phyloP scores from a whole-genome alignment of 192 early-diverging fungal genomes.

The Coemansia sp. region DNA sequence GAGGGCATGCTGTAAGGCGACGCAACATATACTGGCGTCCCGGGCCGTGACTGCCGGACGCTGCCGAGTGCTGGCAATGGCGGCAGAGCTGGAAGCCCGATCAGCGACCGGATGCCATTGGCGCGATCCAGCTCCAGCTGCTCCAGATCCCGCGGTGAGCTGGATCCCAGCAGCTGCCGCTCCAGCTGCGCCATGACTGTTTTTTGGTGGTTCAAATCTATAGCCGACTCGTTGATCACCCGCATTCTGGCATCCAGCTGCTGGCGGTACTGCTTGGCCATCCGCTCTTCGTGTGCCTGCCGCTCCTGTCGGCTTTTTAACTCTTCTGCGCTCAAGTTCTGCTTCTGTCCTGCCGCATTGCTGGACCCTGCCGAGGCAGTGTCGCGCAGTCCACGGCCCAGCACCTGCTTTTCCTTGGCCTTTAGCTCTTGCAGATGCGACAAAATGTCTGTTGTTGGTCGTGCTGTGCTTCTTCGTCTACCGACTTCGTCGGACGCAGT shows the following conservation, averaged over 20 bases:
- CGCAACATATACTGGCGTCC: slow-evolving; percentile 36
- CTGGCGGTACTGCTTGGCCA: slow-evolving; percentile 37
- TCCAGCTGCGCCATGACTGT: slow-evolving; percentile 39
- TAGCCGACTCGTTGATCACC: slow-evolving; percentile 26
- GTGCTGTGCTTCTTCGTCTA: slow-evolving; percentile 25
- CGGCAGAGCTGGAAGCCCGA: slow-evolving; percentile 44
- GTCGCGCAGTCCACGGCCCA: slow-evolving; percentile 25
- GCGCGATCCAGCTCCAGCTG: slow-evolving; percentile 48
- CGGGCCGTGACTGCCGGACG: slow-evolving; percentile 43
- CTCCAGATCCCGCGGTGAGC: slow-evolving; percentile 41
- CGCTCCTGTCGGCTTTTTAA: slow-evolving; percentile 40
- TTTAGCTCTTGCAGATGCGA: slow-evolving; percentile 48
- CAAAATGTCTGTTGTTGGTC: slow-evolving; percentile 38
- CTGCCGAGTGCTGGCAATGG: slow-evolving; percentile 23
- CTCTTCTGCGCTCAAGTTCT: slow-evolving; percentile 16
- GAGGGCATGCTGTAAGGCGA: slow-evolving; percentile 28
- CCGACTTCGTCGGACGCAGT: slow-evolving; percentile 10
- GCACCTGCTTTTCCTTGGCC: slow-evolving; percentile 44
- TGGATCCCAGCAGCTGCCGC: slow-evolving; percentile 37
- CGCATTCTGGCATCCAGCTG: slow-evolving; percentile 27
- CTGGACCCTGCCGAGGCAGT: neutral
- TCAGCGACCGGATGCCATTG: slow-evolving; percentile 45
- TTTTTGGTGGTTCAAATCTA: slow-evolving; percentile 44
- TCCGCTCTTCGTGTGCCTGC: slow-evolving; percentile 32
- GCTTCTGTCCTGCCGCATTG: neutral